phyloP scores from a whole-genome alignment of 352 stramenopile genomes.

The Thalassiosira sp. region DNA sequence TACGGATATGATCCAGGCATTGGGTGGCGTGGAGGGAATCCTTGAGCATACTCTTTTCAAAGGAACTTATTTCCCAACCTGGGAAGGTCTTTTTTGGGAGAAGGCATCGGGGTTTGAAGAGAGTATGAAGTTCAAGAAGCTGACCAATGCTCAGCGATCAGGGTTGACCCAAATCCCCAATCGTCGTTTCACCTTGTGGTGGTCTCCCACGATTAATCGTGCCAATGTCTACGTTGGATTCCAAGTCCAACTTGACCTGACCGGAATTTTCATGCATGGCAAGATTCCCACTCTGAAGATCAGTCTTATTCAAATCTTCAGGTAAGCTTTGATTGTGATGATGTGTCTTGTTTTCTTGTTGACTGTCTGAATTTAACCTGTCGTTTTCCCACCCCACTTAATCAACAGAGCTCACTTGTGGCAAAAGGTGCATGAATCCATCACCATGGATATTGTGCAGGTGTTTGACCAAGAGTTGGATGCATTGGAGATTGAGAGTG shows the following conservation, averaged over 20 bases:
- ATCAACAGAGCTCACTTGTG: constrained; percentile 93
- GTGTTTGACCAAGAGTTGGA: constrained; percentile 99
- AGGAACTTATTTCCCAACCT: constrained; percentile 99
- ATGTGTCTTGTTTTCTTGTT: constrained; percentile 1
- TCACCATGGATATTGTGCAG: constrained; percentile 96
- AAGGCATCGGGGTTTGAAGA: constrained; percentile 95
- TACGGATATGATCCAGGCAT: constrained; percentile 99
- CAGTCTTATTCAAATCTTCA: constrained; percentile 88
- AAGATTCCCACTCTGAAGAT: constrained; percentile 99
- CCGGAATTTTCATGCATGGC: constrained; percentile 99
- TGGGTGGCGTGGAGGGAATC: constrained; percentile 99
- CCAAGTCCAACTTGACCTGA: constrained; percentile 99
- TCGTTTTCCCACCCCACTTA: constrained; percentile 83
- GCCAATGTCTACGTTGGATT: constrained; percentile 99
- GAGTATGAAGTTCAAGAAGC: constrained; percentile 95
- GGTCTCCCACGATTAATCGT: constrained; percentile 99
- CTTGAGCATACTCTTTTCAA: constrained; percentile 99
- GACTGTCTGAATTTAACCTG: constrained; percentile 20
- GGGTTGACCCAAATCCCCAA: constrained; percentile 99
- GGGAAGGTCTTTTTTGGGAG: constrained; percentile 99
- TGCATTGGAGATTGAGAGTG: constrained; percentile 98
- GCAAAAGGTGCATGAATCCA: constrained; percentile 99
- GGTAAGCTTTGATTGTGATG: constrained; percentile 25
- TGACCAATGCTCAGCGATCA: constrained; percentile 98
- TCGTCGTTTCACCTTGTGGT: constrained; percentile 99